A percentile compares a stretch with the other conserved stretches of the same genome.
phyloP scores from a whole-genome alignment of 2,329 filamentous ascomycete genomes.

The Aspergillus sclerotialis region DNA sequence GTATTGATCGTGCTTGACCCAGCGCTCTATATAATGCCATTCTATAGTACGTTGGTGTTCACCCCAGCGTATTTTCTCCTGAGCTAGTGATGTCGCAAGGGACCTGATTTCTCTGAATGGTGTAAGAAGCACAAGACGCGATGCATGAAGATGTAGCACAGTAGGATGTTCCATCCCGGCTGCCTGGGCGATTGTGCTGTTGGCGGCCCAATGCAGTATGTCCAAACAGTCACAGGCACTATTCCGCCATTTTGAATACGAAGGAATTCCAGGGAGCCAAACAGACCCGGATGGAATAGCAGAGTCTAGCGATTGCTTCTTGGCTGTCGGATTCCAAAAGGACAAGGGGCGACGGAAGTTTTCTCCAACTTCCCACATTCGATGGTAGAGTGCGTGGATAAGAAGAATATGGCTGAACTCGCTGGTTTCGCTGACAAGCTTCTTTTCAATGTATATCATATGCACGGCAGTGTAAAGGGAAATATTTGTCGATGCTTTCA shows the following conservation, averaged over 20 bases:
- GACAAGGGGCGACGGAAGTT: slow-evolving; percentile 41
- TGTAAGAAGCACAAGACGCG: slow-evolving; percentile 46
- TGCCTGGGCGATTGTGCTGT: slow-evolving; percentile 43
- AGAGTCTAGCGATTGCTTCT: slow-evolving; percentile 28
- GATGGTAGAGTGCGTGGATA: slow-evolving; percentile 45
- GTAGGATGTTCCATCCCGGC: slow-evolving; percentile 49
- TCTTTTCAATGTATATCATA: slow-evolving; percentile 44
- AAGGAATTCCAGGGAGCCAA: slow-evolving; percentile 43
- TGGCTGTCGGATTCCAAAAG: slow-evolving; percentile 39
- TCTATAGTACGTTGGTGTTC: slow-evolving; percentile 22
- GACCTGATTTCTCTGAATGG: slow-evolving; percentile 42
- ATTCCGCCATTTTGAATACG: slow-evolving; percentile 42
- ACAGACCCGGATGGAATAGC: slow-evolving; percentile 29
- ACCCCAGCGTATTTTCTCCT: slow-evolving; percentile 22
- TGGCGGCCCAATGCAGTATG: slow-evolving; percentile 53
- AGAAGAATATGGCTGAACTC: slow-evolving; percentile 45
- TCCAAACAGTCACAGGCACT: slow-evolving; percentile 43
- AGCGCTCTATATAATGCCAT: slow-evolving; percentile 40
- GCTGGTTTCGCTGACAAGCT: slow-evolving; percentile 35
- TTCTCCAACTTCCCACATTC: slow-evolving; percentile 43
- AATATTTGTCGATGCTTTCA: slow-evolving; percentile 14
- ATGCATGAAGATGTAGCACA: slow-evolving; percentile 49
- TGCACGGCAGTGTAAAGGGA: slow-evolving; percentile 39
- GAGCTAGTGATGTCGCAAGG: slow-evolving; percentile 33
- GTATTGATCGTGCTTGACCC: slow-evolving; percentile 47